Evolutionary conservation across 306 rosid species (phyloP).

Genomic region (Hippophae rhamnoides): DNA sequence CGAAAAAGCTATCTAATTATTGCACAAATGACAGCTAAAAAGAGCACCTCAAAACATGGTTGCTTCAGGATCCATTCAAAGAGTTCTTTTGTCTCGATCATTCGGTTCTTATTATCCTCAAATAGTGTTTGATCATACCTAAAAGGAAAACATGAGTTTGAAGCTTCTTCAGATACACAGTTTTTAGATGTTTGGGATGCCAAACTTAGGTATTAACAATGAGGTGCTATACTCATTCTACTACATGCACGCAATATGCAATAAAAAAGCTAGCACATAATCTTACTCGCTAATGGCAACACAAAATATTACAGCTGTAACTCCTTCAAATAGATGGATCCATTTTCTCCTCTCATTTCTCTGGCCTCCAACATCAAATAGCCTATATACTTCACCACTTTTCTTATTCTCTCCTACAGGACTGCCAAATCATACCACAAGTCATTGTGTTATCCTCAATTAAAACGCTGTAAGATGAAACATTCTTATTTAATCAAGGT

Average conservation of each 20-base stretch:
- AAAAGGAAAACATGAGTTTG: conserved; percentile 24
- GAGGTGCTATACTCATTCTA: conserved; percentile 3
- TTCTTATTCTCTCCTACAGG: conserved; percentile 97
- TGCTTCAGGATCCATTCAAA: conserved; percentile 96
- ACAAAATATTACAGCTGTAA: conserved; percentile 95
- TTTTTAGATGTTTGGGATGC: not conserved
- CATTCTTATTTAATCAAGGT: too few species aligned
- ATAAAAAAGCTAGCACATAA: conserved; percentile 7
- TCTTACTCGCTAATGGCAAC: conserved; percentile 97
- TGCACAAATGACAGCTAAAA: conserved; percentile 7
- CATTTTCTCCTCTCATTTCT: conserved; percentile 99
- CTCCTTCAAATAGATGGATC: conserved; percentile 99
- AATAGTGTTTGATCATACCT: conserved; percentile 98
- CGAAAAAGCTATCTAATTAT: not conserved
- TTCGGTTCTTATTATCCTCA: conserved; percentile 91
- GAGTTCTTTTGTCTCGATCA: conserved; percentile 95
- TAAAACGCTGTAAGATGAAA: too few species aligned
- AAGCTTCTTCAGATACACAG: conserved; percentile 15
- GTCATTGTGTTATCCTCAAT: conserved; percentile 4
- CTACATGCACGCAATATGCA: conserved; percentile 10
- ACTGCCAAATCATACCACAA: conserved; percentile 40
- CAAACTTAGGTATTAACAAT: not conserved
- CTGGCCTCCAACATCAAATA: conserved; percentile 97
- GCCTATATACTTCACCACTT: conserved; percentile 95
- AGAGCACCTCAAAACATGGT: conserved; percentile 84